These are phyloP conservation scores for Aspergillus ellipticus DNA, from an alignment of 495 filamentous ascomycete species.

Conservation along the genomic window DNA sequence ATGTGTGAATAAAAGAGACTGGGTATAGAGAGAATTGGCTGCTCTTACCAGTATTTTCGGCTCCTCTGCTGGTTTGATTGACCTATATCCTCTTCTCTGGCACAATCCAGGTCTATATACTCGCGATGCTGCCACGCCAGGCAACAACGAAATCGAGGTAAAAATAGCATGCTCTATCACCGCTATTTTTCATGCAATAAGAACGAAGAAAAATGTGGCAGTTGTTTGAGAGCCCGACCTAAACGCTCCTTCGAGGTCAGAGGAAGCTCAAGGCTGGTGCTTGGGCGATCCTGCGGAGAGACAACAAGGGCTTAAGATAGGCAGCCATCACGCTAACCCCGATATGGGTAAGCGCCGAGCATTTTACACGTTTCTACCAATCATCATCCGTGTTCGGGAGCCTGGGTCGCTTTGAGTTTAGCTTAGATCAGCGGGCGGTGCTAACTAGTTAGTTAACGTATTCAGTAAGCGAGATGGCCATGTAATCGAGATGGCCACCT, in stretches of 20 bases:
- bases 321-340: neutral
- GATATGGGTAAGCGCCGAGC: neutral
- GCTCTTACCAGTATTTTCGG: neutral
- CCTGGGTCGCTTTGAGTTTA: neutral
- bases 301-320: too few species aligned
- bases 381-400: neutral
- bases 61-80: neutral
- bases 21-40: neutral
- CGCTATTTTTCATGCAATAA: neutral
- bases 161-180: neutral
- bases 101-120: neutral
- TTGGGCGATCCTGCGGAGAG: neutral
- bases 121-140: neutral
- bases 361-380: neutral
- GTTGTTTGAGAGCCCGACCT: too few species aligned
- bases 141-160: neutral
- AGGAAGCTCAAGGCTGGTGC: too few species aligned
- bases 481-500: too few species aligned
- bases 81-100: neutral
- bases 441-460: too few species aligned
- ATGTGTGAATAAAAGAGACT: too few species aligned
- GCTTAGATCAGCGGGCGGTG: neutral
- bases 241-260: too few species aligned
- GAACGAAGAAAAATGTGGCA: too few species aligned
- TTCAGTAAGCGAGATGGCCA: too few species aligned